Evolutionary conservation across 1,284 basidiomycete genomes (phyloP).

Genomic region (Ustilago loliicola): DNA sequence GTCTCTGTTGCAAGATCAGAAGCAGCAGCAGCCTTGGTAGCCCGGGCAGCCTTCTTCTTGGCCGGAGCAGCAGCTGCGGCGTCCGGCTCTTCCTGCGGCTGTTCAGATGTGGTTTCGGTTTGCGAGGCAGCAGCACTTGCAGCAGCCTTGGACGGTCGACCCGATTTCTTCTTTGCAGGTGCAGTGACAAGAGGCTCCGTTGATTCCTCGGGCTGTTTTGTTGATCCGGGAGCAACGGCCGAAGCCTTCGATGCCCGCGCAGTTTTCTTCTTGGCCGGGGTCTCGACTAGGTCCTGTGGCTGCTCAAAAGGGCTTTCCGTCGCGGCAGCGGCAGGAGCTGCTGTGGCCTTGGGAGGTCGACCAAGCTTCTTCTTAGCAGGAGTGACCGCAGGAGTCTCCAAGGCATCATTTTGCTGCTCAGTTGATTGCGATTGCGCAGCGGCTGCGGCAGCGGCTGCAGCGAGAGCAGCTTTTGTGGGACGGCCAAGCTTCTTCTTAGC

Average conservation of each 20-base stretch:
- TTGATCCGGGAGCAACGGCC: background rate
- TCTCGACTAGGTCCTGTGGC: background rate
- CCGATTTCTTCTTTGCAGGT: conserved; percentile 12
- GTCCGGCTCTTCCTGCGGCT: background rate
- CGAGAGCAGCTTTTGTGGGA: background rate
- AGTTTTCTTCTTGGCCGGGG: conserved; percentile 10
- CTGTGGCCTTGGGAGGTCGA: background rate
- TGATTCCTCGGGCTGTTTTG: background rate
- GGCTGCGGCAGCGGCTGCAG: background rate
- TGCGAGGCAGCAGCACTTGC: background rate
- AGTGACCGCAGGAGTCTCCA: background rate
- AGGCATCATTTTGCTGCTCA: background rate
- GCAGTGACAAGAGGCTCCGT: background rate
- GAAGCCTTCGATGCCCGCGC: conserved; percentile 10
- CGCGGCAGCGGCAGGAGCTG: background rate
- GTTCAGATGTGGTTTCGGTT: conserved; percentile 1
- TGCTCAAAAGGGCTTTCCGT: background rate
- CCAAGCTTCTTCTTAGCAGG: conserved; percentile 6
- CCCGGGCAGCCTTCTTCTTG: background rate
- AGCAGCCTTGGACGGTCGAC: conserved; percentile 16
- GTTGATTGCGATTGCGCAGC: background rate
- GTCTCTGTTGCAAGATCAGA: background rate
- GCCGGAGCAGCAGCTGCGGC: background rate
- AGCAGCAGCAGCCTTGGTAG: background rate
- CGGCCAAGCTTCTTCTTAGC: conserved; percentile 3